Percentiles rank a stretch among this genome's conserved stretches.
These are phyloP conservation scores for Aspergillus incahuasiensis DNA, from an alignment of 495 filamentous ascomycete genomes.

Conservation along the genomic window DNA sequence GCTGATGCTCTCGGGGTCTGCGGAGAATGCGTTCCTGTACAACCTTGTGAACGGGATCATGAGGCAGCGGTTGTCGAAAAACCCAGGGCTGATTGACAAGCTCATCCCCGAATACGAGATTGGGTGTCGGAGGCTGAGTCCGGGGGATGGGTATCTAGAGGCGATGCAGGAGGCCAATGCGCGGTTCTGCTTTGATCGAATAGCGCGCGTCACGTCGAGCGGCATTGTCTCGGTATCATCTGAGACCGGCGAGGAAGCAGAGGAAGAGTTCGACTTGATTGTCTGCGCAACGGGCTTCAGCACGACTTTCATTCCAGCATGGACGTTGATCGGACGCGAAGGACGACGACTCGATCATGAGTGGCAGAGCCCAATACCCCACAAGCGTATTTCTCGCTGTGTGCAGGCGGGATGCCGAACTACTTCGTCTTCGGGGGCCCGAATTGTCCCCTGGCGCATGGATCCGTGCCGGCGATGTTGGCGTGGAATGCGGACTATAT, in stretches of 20 bases:
- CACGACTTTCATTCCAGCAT: constrained; percentile 35
- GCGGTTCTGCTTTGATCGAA: not conserved
- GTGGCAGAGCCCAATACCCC: constrained; percentile 25
- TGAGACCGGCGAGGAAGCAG: not conserved
- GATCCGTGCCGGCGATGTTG: constrained; percentile 18
- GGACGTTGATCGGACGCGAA: constrained; percentile 33
- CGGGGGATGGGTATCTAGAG: constrained; percentile 41
- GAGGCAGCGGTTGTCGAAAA: constrained; percentile 30
- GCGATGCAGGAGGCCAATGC: constrained; percentile 19
- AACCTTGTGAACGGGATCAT: constrained; percentile 6
- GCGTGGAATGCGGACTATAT: constrained; percentile 38
- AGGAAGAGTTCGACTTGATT: not conserved
- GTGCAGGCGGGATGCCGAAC: constrained; percentile 27
- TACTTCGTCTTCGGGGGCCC: constrained; percentile 36
- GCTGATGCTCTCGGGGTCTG: not conserved
- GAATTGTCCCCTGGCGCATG: constrained; percentile 33
- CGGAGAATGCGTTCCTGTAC: not conserved
- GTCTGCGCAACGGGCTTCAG: constrained; percentile 19
- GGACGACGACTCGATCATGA: constrained; percentile 30
- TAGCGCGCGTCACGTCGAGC: not conserved
- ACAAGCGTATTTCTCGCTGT: constrained; percentile 25
- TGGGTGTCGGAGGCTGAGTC: constrained; percentile 46
- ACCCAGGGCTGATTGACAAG: constrained; percentile 28
- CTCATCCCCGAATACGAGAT: constrained; percentile 44
- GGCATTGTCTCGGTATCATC: not conserved